Base-by-base conservation (phyloP, 2,329 filamentous ascomycete species). In the Rosellinia necatrix region DNA sequence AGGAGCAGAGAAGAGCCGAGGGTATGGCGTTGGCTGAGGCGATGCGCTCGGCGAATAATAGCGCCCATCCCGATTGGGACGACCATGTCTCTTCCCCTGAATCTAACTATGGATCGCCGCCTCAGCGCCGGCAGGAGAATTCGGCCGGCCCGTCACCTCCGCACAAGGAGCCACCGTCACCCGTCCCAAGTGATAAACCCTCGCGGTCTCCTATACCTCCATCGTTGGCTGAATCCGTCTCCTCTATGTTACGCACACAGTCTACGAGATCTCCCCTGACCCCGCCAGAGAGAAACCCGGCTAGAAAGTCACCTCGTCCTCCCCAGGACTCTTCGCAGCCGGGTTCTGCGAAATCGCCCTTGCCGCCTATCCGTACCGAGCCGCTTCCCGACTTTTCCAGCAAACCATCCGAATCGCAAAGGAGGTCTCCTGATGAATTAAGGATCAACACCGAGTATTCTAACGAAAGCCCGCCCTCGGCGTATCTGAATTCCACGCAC, bases 1-100 rank as follows among this genome's bases (percentile, higher is more conserved):
- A 82, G 3, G 75, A 86, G 66, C 85, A 87, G 79, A 78, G 83
- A 32, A 73, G 81, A 63, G 83, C 80, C 4, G 85, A 87, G 67
- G 84, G 82, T 2, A 76, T 77, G 64, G 84, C 82, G 6, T 79
- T 87, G 59, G 77, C 82, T 6, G 76, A 81, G 56, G 82, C 82
- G 5, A 67, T 74, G 12, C 72, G 75, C 29, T 70, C 72, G 42
- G 67, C 65, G 37, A 70, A 64, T 59, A 63, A 58, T 24, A 67
- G 70, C 65, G 58, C 72, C 59, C 62, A 69, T 48, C 66, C 69
- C 13, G 65, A 71, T 5, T 70, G 67, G 66, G 68, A 71, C 9
- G 69, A 70, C n/a, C 59, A 62, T 15, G 52, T 38, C 19, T 71
- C 68, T 17, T 69, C 69, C 41, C 67, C 69, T 6, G 70, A 72